Conservation (phyloP, 208 protist species). For the Entamoeba invadens region DNA sequence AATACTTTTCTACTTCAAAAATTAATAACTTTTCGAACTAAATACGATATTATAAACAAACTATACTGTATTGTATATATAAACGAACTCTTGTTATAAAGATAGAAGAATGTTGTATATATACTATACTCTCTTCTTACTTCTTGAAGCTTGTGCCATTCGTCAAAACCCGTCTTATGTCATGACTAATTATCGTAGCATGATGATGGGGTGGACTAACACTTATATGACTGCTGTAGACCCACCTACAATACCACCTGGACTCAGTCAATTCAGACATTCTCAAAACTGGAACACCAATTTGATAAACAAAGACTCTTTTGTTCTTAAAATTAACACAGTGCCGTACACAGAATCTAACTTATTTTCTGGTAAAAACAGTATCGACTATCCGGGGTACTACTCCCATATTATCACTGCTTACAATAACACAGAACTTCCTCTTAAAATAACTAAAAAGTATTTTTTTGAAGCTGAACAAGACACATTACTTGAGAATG, state of each 20-base stretch:
- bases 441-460: not conserved
- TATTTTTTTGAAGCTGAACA: not conserved
- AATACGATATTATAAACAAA: too few relatives aligned
- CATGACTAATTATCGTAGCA: not conserved
- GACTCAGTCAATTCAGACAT: not conserved
- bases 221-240: not conserved
- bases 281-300: not conserved
- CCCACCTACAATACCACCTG: not conserved
- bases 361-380: not conserved
- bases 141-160: not conserved
- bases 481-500: not conserved
- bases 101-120: too few relatives aligned
- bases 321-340: not conserved
- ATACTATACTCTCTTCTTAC: not conserved
- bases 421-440: not conserved
- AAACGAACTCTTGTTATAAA: too few relatives aligned
- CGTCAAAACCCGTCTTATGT: not conserved
- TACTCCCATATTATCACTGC: not conserved
- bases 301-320: not conserved
- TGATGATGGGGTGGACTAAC: not conserved
- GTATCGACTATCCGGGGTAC: not conserved
- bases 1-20: too few relatives aligned
- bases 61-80: too few relatives aligned
- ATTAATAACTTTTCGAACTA: too few relatives aligned
- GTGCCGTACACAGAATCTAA: not conserved